phyloP scores from a whole-genome alignment of 1,139 yeast species.

The Magnusiomyces fungicola region DNA sequence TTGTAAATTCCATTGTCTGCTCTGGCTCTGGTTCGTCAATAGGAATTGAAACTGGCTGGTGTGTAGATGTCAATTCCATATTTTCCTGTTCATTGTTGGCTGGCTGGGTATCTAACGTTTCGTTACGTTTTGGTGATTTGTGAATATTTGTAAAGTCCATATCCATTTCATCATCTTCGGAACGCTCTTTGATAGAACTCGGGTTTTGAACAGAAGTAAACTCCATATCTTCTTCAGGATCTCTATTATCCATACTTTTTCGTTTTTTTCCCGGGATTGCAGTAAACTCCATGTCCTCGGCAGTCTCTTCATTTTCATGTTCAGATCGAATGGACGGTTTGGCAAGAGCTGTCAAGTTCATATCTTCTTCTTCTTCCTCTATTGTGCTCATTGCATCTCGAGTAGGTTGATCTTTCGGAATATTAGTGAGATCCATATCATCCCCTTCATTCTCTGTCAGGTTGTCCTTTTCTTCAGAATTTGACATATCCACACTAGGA shows the following conservation, averaged over 20 bases:
- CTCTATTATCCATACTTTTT: not conserved
- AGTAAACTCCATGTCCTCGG: constrained; percentile 15
- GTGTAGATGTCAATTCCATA: constrained; percentile 11
- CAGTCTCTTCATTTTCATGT: constrained; percentile 15
- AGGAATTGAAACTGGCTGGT: not conserved
- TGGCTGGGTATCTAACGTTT: not conserved
- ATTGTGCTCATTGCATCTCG: not conserved
- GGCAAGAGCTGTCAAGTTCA: constrained; percentile 6
- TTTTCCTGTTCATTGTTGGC: constrained; percentile 2
- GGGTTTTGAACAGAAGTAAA: not conserved
- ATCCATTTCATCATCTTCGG: constrained; percentile 15
- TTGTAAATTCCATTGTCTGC: constrained; percentile 20
- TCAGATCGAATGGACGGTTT: not conserved
- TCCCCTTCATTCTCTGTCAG: constrained; percentile 2
- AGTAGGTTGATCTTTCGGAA: not conserved
- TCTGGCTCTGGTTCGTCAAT: constrained; percentile 2
- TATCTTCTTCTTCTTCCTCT: constrained; percentile 4
- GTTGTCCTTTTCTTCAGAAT: not conserved
- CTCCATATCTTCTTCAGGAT: constrained; percentile 1
- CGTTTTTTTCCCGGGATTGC: constrained; percentile 1
- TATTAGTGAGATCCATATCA: constrained; percentile 8
- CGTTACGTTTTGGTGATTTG: no score
- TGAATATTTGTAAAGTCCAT: constrained; percentile 17
- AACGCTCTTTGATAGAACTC: not conserved
- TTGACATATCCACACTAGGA: not conserved